Base-by-base conservation (phyloP, 495 filamentous ascomycete species). In the Xylaria grammica region DNA sequence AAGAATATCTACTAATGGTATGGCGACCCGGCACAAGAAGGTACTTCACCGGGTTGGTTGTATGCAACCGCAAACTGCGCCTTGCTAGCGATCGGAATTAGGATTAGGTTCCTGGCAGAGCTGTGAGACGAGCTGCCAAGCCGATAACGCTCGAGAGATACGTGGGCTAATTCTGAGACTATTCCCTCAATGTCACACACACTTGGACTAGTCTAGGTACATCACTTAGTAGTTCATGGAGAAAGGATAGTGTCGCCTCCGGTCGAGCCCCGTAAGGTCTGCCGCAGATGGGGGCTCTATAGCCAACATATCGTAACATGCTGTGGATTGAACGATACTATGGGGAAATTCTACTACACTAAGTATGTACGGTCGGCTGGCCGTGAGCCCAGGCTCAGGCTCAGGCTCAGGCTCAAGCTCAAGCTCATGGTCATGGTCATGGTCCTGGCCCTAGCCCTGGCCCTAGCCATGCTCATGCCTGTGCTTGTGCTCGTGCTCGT, bases 41-140 rank as follows among this genome's bases (percentile, higher is more conserved):
- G 11, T 44, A 4, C 22, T 44, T 22, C 45, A 42, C 13, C 27
- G 22, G 24, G 34, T 42, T 51, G 44, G 27, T 22, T n/a, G 32
- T 38, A 24, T 60, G 59, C 59, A 52, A 42, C 49, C 49, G 36
- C 19, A 9, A 45, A 46, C 49, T 62, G 49, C 60, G 60, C 60
- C 60, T 62, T 62, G 49, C 49, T 46, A 40, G 60, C 49, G 22
- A 54, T 34, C 19, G 24, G 34, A 46, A 45, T 27, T n/a, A 24
- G 44, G 56, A 46, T 48, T 22, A 40, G 38, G 22, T 56, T 32
- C 29, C 17, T 59, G 15, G 56, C 40, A 27, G 38, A 57, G 38
- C 54, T 22, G 38, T 22, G 30, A 26, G 27, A 59, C n/a, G 24
- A 46, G 40, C 56, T 59, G 36, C 56, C 42, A 34, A 59, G 26